phyloP scores from a whole-genome alignment of 192 early-diverging fungal species.

The Hyaloraphidium curvatum region DNA sequence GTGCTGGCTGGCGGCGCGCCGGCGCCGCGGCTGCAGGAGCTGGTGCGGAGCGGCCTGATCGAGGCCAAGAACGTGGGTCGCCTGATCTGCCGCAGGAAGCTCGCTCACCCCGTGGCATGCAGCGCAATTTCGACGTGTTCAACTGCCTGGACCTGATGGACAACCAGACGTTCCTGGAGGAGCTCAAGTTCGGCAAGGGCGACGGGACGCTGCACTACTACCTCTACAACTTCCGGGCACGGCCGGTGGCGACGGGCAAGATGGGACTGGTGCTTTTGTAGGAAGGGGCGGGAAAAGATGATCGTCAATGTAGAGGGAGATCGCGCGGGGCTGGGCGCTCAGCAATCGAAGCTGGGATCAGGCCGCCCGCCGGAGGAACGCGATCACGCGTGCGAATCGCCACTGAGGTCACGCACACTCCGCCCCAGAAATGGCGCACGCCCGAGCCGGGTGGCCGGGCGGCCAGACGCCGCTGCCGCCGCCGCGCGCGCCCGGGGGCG shows the following conservation, averaged over 20 bases:
- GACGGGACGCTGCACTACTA: constrained; percentile 93
- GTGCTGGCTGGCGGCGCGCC: constrained; percentile 18
- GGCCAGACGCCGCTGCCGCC: no score
- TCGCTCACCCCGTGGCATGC: background rate
- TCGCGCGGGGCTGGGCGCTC: no score
- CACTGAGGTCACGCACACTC: no score
- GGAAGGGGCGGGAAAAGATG: no score
- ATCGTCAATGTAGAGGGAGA: no score
- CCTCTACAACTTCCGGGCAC: constrained; percentile 85
- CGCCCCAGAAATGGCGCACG: no score
- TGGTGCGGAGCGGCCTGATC: constrained; percentile 68
- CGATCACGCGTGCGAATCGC: no score
- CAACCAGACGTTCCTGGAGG: constrained; percentile 56
- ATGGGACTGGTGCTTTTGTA: constrained; percentile 83
- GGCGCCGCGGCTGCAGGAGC: constrained; percentile 21
- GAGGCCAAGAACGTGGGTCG: constrained; percentile 32
- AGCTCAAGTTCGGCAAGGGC: constrained; percentile 77
- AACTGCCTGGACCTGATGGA: constrained; percentile 89
- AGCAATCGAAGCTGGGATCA: no score
- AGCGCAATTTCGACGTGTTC: constrained; percentile 77
- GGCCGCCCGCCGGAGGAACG: no score
- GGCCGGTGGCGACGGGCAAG: constrained; percentile 38
- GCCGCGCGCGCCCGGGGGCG: no score
- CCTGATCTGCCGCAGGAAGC: no score
- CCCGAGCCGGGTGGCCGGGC: no score